Percentiles rank a stretch among this genome's conserved stretches.
phyloP scores from a whole-genome alignment of 2,329 filamentous ascomycete genomes.

The Sordariomycetes sp. region DNA sequence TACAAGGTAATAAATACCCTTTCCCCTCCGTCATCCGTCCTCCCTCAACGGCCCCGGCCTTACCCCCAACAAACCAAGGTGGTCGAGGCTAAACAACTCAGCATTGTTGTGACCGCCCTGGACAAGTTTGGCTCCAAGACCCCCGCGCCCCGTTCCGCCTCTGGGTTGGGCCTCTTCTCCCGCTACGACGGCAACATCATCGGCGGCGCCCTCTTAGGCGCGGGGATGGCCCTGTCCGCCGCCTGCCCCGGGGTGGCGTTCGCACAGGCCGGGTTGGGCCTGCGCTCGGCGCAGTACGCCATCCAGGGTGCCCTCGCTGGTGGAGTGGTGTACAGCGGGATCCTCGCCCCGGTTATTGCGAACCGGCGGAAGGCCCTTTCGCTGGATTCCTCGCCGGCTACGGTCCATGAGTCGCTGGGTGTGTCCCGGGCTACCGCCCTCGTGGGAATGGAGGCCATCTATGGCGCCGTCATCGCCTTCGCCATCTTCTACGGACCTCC shows the following conservation, averaged over 20 bases:
- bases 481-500: conserved; percentile 20
- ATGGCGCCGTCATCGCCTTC: conserved; percentile 23
- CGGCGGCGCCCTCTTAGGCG: conserved; percentile 49
- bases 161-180: conserved; percentile 40
- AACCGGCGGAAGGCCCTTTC: conserved; percentile 14
- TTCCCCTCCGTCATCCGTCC: not conserved
- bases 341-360: conserved; percentile 24
- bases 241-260: conserved; percentile 57
- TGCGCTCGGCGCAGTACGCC: conserved; percentile 38
- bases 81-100: conserved; percentile 11
- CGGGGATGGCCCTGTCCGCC: conserved; percentile 56
- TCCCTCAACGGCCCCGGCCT: not conserved
- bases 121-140: conserved; percentile 29
- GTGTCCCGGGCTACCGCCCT: conserved; percentile 24
- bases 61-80: not conserved
- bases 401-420: conserved; percentile 28
- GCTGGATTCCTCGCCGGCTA: conserved; percentile 11
- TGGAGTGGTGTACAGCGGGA: conserved; percentile 39
- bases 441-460: conserved; percentile 29
- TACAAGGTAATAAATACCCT: conserved; percentile 54
- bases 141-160: conserved; percentile 36
- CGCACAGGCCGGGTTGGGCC: conserved; percentile 44
- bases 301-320: conserved; percentile 44
- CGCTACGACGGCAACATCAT: conserved; percentile 54
- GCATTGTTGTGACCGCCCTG: conserved; percentile 32